phyloP scores from a whole-genome alignment of 768 basidiomycete genomes.

The Aureoboletus auriporus region DNA sequence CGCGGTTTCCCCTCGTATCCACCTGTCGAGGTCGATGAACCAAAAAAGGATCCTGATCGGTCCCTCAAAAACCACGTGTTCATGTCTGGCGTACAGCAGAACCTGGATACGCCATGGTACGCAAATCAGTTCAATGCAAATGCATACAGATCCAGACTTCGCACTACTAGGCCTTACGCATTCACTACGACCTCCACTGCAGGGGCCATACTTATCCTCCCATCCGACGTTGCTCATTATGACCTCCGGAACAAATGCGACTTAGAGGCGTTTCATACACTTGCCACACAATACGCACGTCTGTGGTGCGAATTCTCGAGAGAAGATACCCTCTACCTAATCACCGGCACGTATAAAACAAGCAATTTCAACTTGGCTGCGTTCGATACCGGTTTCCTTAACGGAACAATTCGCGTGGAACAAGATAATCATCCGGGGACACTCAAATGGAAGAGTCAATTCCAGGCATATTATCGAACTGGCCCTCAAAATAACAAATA shows the following conservation, averaged over 20 bases:
- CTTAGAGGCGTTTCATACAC: background rate
- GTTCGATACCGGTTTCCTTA: background rate
- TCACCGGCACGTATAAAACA: conserved; percentile 6
- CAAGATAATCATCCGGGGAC: background rate
- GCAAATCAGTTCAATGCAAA: background rate
- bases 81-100: background rate
- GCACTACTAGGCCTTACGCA: background rate
- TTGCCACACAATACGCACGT: background rate
- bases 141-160: background rate
- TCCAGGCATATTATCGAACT: background rate
- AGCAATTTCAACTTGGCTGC: background rate
- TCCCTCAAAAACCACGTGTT: background rate
- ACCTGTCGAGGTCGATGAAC: too few relatives aligned
- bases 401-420: background rate
- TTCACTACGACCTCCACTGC: background rate
- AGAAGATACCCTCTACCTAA: background rate
- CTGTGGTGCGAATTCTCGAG: background rate
- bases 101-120: background rate
- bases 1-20: too few relatives aligned
- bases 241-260: background rate
- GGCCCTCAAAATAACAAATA: background rate
- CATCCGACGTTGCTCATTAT: background rate
- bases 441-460: background rate
- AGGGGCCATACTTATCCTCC: conserved; percentile 7
- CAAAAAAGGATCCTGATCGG: too few relatives aligned